phyloP scores from a whole-genome alignment of 306 rosid species.

The Pueraria montana region DNA sequence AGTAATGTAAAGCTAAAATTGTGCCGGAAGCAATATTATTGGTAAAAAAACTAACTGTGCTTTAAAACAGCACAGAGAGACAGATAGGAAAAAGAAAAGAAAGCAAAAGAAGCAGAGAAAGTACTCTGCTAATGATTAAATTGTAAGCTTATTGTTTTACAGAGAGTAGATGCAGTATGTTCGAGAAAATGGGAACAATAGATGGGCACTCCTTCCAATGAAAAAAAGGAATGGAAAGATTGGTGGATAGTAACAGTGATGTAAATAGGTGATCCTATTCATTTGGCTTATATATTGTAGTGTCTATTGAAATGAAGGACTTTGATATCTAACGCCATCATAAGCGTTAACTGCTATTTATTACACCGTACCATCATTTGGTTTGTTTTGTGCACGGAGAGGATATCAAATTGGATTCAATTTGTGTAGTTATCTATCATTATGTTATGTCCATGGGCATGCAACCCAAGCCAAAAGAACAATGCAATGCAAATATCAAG shows the following conservation, averaged over 20 bases:
- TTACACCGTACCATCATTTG: conserved; percentile 31
- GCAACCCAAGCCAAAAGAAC: conserved; percentile 3
- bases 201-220: conserved; percentile 22
- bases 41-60: not conserved
- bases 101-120: not conserved
- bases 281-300: not conserved
- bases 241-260: conserved; percentile 31
- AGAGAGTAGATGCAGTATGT: not conserved
- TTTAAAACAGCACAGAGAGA: not conserved
- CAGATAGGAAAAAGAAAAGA: not conserved
- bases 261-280: conserved; percentile 11
- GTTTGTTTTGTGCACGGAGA: conserved; percentile 14
- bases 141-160: not conserved
- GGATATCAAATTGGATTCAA: not conserved
- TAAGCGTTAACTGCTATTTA: conserved; percentile 27
- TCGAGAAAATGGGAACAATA: conserved; percentile 39
- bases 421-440: not conserved
- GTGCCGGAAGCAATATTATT: not conserved
- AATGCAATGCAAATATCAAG: conserved; percentile 28
- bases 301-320: not conserved
- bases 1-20: not conserved
- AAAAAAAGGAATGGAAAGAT: conserved; percentile 25
- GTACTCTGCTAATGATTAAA: conserved; percentile 41
- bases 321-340: conserved; percentile 24
- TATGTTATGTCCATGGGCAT: conserved; percentile 12